These are phyloP conservation scores for Cutaneotrichosporon sp. DNA, from an alignment of 1,284 basidiomycete genomes.

Conservation along the genomic window DNA sequence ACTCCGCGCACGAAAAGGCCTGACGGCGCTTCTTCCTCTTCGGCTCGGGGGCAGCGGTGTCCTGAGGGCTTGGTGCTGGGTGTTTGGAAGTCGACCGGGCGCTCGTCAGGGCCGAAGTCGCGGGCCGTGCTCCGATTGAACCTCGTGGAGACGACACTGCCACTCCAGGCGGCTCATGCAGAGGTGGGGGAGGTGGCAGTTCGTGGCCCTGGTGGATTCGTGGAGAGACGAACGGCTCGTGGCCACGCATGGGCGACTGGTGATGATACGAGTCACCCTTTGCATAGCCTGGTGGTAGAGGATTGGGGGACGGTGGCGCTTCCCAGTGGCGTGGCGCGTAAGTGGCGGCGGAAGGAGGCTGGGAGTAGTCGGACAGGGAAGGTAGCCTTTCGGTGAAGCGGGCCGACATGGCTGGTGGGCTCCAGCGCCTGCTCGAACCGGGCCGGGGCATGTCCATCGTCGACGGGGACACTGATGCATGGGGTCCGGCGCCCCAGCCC, in stretches of 20 bases:
- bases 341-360: background rate
- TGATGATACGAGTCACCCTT: background rate
- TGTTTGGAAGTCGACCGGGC: constrained; percentile 22
- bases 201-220: background rate
- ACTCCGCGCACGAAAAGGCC: constrained; percentile 47
- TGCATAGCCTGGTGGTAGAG: background rate
- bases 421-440: constrained; percentile 1
- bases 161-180: background rate
- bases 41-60: constrained; percentile 17
- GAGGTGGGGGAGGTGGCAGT: background rate
- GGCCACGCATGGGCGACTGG: background rate
- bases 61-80: constrained; percentile 19
- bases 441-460: constrained; percentile 13
- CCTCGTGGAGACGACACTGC: background rate
- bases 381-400: constrained; percentile 24
- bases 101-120: background rate
- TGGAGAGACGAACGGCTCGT: background rate
- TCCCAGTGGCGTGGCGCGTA: constrained; percentile 10
- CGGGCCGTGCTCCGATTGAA: constrained; percentile 1
- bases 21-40: constrained; percentile 50
- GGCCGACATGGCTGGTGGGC: constrained; percentile 12
- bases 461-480: background rate
- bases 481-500: constrained; percentile 1
- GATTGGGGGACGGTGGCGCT: background rate
- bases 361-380: constrained; percentile 24